phyloP scores from a whole-genome alignment of 2,329 filamentous ascomycete genomes.

The Fusarium temperatum region DNA sequence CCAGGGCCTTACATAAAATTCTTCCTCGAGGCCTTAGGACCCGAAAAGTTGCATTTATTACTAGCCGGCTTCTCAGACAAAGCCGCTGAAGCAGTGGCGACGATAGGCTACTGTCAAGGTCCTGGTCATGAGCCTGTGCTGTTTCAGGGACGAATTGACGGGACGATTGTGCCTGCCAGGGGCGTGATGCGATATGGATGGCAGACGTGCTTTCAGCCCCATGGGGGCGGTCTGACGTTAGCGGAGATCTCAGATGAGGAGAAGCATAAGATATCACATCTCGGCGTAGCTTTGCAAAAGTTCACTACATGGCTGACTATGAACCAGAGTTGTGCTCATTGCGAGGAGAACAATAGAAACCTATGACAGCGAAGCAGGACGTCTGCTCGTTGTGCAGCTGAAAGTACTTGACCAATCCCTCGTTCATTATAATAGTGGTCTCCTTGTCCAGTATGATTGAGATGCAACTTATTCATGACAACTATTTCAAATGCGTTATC shows the following conservation, averaged over 20 bases:
- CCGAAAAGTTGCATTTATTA: background rate
- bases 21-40: background rate
- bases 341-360: fast-evolving
- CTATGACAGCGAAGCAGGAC: fast-evolving
- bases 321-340: fast-evolving
- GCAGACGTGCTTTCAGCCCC: background rate
- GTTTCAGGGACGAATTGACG: background rate
- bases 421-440: too few species aligned
- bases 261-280: background rate
- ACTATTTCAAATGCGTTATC: too few species aligned
- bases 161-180: background rate
- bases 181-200: background rate
- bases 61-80: background rate
- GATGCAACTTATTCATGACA: too few species aligned
- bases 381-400: background rate
- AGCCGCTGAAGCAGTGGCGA: background rate
- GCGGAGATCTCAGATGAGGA: background rate
- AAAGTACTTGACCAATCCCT: background rate
- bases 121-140: background rate
- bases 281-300: background rate
- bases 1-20: background rate
- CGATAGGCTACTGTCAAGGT: background rate
- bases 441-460: too few species aligned
- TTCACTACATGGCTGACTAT: background rate
- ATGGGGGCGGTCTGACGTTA: background rate